Base-by-base conservation (phyloP, 805 yeast genomes). In the Candida maltosa region DNA sequence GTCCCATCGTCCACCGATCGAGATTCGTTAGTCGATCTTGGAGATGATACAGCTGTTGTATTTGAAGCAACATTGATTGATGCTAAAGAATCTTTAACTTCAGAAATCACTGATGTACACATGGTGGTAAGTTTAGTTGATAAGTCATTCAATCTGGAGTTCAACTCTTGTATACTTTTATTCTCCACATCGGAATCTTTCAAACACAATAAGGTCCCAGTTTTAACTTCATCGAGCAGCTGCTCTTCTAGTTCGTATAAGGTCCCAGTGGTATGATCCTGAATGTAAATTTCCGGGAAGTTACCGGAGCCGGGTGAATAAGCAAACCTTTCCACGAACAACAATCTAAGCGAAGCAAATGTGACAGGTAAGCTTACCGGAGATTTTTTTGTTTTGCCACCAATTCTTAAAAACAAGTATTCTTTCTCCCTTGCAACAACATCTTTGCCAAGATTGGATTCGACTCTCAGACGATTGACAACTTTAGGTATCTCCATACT, bases 291-390 rank as follows among this genome's bases (percentile, higher is more conserved):
- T 9, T 81, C 84, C 0, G 97, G 97, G 45, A 87, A 87, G 1
- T 75, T 59, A 9, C 77, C 73, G 1, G 76, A 57, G 0, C 83
- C 82, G 0, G 95, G 93, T 0, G 91, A 74, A 54, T 83, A 87
- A 2, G 91, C 87, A 62, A 88, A 89, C 47, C 79, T 85, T 49
- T 91, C 96, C 5, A 89, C 85, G 51, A 91, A 91, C 16, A 85
- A 61, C 2, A 87, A 67, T 29, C 93, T 70, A 23, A 84, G 49
- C 2, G 79, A 67, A 3, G 80, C 72, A 31, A 73, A 50, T 0
- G 80, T 60, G 3, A 75, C 56, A 1, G 80, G 80, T 10, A 66
- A 47, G 22, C 55, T 56, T 2, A 75, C 50, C 2, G 49, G 47
- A 1, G 73, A 74, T 46, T 78, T 82, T 51, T 78, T 83, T 1